Conservation (phyloP, 495 filamentous ascomycete genomes). For the Cudoniella acicularis region DNA sequence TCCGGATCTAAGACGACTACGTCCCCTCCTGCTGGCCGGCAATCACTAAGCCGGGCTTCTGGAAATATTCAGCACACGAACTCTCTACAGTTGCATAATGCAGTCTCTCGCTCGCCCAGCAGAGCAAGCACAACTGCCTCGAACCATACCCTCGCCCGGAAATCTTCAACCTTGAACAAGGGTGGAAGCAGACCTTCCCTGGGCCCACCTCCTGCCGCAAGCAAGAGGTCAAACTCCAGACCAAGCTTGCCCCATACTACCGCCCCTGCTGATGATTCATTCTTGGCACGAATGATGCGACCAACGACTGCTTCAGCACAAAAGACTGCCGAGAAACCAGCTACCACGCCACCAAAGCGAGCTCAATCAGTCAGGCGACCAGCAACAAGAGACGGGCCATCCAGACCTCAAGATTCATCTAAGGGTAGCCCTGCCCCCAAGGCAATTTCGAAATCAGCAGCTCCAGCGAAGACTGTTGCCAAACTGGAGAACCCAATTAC, state of each 20-base stretch:
- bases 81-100: constrained; percentile 5
- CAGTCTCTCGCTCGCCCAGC: constrained; percentile 17
- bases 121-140: constrained; percentile 16
- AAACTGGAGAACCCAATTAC: constrained; percentile 7
- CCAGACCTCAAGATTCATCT: constrained; percentile 5
- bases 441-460: constrained; percentile 14
- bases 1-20: constrained; percentile 51
- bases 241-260: constrained; percentile 10
- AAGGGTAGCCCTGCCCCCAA: constrained; percentile 16
- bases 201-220: constrained; percentile 43
- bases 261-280: constrained; percentile 55
- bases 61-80: constrained; percentile 15
- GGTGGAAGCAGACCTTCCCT: constrained; percentile 39
- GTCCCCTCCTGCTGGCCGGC: constrained; percentile 10
- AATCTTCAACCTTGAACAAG: constrained; percentile 20
- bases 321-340: constrained; percentile 69
- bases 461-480: constrained; percentile 21
- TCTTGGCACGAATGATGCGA: constrained; percentile 90
- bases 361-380: constrained; percentile 20
- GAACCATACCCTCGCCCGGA: constrained; percentile 15
- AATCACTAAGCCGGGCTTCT: constrained; percentile 24
- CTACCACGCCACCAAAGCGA: constrained; percentile 16
- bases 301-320: constrained; percentile 76
- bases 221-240: constrained; percentile 31
- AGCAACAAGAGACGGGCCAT: constrained; percentile 16